These are phyloP conservation scores for Blastocystis sp. DNA, from an alignment of 352 stramenopile genomes.

Conservation along the genomic window DNA sequence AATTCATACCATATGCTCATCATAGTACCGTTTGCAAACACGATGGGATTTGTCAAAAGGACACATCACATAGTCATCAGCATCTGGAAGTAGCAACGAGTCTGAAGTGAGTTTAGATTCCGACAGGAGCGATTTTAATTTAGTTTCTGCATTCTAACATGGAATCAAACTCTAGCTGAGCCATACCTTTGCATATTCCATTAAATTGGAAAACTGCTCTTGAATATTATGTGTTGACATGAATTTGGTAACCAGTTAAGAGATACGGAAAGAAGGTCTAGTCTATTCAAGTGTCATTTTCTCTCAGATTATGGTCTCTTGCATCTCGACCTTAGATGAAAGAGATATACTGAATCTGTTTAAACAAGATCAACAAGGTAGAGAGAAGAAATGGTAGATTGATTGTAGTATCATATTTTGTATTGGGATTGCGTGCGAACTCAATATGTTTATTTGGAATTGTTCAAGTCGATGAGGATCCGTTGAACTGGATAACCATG, in stretches of 20 bases:
- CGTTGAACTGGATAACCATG: not conserved
- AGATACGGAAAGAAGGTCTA: not conserved
- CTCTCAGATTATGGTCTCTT: not conserved
- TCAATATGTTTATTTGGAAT: not conserved
- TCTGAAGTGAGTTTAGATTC: slow-evolving; percentile 35
- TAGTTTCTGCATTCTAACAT: not conserved
- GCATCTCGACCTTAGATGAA: not conserved
- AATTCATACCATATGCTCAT: slow-evolving; percentile 15
- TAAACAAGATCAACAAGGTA: not conserved
- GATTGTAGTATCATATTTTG: not conserved
- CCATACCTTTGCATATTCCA: slow-evolving; percentile 26
- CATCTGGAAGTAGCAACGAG: not conserved
- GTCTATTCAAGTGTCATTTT: not conserved
- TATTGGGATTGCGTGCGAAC: not conserved
- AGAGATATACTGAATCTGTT: not conserved
- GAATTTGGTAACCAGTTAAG: not conserved
- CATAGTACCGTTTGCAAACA: slow-evolving; percentile 21
- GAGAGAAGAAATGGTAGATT: not conserved
- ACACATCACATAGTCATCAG: slow-evolving; percentile 42
- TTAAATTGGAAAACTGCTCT: not conserved
- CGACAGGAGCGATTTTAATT: not conserved
- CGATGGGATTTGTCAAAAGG: slow-evolving; percentile 38
- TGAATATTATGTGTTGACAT: not conserved
- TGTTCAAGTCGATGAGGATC: not conserved
- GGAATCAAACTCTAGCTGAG: not conserved